These are phyloP conservation scores for Eimeria falciformis DNA, from an alignment of 169 alveolate genomes.

Conservation along the genomic window DNA sequence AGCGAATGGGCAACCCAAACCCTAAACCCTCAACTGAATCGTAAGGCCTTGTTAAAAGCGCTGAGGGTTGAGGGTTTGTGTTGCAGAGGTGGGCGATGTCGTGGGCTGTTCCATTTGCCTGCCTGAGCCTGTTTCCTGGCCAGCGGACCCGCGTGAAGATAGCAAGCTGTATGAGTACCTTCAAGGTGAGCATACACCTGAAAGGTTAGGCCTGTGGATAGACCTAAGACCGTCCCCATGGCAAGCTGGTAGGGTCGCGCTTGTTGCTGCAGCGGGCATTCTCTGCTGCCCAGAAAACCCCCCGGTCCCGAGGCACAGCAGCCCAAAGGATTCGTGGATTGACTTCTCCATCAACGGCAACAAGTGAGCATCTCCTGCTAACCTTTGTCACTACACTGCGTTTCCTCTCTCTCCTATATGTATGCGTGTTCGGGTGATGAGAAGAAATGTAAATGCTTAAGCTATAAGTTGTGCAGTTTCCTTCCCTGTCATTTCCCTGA, in stretches of 20 bases:
- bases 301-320: constrained; percentile 79
- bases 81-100: constrained; percentile 79
- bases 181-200: constrained; percentile 84
- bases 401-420: background rate
- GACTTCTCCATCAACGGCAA: constrained; percentile 88
- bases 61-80: constrained; percentile 70
- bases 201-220: no score
- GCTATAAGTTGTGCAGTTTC: background rate
- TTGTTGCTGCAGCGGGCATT: constrained; percentile 83
- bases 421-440: background rate
- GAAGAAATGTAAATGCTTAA: background rate
- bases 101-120: constrained; percentile 79
- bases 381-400: background rate
- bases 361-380: constrained; percentile 41
- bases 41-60: no score
- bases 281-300: constrained; percentile 88
- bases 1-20: background rate
- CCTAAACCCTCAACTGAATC: no score
- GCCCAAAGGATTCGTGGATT: constrained; percentile 83
- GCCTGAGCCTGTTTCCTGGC: constrained; percentile 81
- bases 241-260: no score
- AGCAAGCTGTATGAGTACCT: constrained; percentile 86
- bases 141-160: constrained; percentile 88
- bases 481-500: no score
- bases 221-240: no score